These are phyloP conservation scores for Phytophthora constricta DNA, from an alignment of 352 stramenopile genomes.

Conservation along the genomic window DNA sequence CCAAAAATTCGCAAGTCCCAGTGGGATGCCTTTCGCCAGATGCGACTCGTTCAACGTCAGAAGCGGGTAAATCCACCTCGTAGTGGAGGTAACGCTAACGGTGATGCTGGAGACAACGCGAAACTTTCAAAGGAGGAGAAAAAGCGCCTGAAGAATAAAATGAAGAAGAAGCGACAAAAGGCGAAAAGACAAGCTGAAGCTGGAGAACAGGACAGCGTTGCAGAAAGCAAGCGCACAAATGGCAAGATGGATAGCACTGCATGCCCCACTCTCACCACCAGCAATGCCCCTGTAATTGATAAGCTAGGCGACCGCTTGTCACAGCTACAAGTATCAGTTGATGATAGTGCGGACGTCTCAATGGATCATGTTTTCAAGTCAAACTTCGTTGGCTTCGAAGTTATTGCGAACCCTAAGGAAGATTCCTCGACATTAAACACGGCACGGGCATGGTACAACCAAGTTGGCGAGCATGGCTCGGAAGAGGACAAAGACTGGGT, in stretches of 20 bases:
- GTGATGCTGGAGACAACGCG: constrained; percentile 1
- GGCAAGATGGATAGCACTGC: constrained; percentile 36
- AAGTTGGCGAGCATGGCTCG: constrained; percentile 21
- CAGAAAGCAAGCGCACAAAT: constrained; percentile 8
- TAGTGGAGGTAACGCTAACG: constrained; percentile 6
- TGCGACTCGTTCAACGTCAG: constrained; percentile 48
- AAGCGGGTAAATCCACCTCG: constrained; percentile 28
- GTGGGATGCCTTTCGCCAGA: constrained; percentile 56
- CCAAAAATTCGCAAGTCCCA: constrained; percentile 67
- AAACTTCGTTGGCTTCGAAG: constrained; percentile 33
- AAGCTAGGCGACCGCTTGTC: constrained; percentile 27
- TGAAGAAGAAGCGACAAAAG: constrained; percentile 96
- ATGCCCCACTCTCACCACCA: constrained; percentile 19
- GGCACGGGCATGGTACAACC: constrained; percentile 31
- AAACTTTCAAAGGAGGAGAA: constrained; percentile 88
- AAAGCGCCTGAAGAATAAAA: constrained; percentile 94
- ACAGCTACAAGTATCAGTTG: constrained; percentile 25
- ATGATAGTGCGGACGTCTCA: neutral
- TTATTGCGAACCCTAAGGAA: neutral
- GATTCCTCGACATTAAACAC: neutral
- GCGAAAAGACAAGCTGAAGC: constrained; percentile 57
- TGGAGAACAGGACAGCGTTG: constrained; percentile 12
- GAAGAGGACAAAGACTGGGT: constrained; percentile 75
- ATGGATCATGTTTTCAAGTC: constrained; percentile 27
- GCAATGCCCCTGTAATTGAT: constrained; percentile 11